Conservation (phyloP, 2,329 filamentous ascomycete species). For the Colletotrichum tamarilloi region DNA sequence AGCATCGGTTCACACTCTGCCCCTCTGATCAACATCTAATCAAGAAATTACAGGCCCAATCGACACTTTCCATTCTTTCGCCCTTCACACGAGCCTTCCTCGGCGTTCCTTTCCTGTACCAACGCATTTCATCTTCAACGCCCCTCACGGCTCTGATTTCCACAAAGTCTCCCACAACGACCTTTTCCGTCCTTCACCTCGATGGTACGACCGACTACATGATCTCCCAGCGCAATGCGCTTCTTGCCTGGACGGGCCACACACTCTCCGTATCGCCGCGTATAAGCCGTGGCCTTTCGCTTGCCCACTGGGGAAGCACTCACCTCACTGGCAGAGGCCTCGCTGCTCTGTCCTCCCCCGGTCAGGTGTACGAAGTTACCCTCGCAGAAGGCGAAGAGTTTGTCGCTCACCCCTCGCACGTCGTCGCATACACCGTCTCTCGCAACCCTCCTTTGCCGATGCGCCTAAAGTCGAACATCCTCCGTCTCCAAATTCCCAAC, state of each 20-base stretch:
- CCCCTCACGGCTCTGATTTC: conserved; percentile 90
- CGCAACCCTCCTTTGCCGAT: conserved; percentile 83
- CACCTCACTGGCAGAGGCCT: conserved; percentile 89
- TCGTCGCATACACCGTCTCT: conserved; percentile 88
- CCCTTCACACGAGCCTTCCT: conserved; percentile 83
- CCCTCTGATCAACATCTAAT: conserved; percentile 22
- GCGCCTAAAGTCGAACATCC: conserved; percentile 80
- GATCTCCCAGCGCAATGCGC: conserved; percentile 84
- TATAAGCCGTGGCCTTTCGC: conserved; percentile 77
- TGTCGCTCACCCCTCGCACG: conserved; percentile 88
- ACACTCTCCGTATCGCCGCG: conserved; percentile 81
- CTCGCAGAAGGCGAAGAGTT: conserved; percentile 88
- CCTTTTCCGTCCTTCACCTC: conserved; percentile 87
- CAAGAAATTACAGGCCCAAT: conserved; percentile 73
- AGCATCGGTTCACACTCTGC: conserved; percentile 38
- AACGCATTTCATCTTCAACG: conserved; percentile 86
- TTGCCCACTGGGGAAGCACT: conserved; percentile 93
- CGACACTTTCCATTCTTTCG: conserved; percentile 87
- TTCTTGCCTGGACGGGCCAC: conserved; percentile 97
- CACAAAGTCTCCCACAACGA: conserved; percentile 86
- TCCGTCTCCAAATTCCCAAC: conserved; percentile 83
- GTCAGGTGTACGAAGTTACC: conserved; percentile 88
- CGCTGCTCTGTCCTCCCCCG: conserved; percentile 84
- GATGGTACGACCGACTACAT: conserved; percentile 98
- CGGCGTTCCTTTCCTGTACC: conserved; percentile 95